Evolutionary conservation across 2,329 filamentous ascomycete genomes (phyloP).

Genomic region (Microdochium paspali): DNA sequence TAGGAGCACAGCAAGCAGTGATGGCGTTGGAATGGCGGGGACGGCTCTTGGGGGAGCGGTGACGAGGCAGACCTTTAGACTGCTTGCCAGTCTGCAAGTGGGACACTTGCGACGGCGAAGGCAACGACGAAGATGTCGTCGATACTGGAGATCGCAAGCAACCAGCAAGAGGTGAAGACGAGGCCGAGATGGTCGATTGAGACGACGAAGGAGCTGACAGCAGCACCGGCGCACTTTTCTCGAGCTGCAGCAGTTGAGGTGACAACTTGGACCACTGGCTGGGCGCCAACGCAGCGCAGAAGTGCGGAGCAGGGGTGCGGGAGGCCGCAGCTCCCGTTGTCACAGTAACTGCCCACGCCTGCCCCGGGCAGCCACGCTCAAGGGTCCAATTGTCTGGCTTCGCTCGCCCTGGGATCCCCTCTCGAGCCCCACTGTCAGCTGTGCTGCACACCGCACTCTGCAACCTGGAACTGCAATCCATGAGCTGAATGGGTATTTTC

Average conservation of each 20-base stretch:
- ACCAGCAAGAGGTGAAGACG: not conserved
- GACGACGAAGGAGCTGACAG: not conserved
- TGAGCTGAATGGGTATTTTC: too few relatives aligned
- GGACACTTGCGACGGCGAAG: not conserved
- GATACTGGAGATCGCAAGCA: too few relatives aligned
- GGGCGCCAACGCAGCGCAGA: not conserved
- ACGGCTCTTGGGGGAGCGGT: not conserved
- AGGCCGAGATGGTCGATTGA: too few relatives aligned
- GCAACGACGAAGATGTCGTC: not conserved
- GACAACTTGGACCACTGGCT: not conserved
- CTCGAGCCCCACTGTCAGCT: too few relatives aligned
- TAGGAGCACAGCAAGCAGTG: not conserved
- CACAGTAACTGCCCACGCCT: not conserved
- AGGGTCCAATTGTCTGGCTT: too few relatives aligned
- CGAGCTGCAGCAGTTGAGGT: too few relatives aligned
- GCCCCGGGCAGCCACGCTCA: too few relatives aligned
- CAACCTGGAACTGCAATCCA: too few relatives aligned
- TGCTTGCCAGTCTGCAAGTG: not conserved
- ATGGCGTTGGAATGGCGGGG: not conserved
- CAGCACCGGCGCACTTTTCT: not conserved
- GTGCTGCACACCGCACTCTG: too few relatives aligned
- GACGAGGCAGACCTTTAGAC: not conserved
- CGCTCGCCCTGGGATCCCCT: too few relatives aligned
- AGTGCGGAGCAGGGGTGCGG: not conserved
- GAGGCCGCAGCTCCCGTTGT: not conserved